A percentile compares a stretch with the other conserved stretches of the same genome.
phyloP scores from a whole-genome alignment of 2,329 filamentous ascomycete genomes.

The Colletotrichum chlorophyti region DNA sequence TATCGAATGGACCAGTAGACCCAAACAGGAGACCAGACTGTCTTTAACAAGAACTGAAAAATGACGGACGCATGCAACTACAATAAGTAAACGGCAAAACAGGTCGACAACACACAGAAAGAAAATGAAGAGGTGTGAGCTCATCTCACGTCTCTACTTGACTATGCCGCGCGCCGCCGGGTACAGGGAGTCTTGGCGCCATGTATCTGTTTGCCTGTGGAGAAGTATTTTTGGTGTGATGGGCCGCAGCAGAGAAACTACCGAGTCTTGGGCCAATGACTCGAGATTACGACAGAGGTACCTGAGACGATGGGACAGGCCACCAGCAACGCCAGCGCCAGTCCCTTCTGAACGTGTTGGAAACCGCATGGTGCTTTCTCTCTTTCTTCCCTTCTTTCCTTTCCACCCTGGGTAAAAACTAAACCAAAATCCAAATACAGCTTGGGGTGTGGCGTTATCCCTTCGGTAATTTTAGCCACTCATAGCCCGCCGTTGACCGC shows the following conservation, averaged over 20 bases:
- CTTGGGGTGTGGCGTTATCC: slow-evolving; percentile 22
- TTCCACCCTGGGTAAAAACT: no score
- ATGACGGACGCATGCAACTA: slow-evolving; percentile 27
- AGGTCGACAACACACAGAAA: neutral
- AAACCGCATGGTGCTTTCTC: no score
- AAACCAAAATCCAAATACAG: slow-evolving; percentile 15
- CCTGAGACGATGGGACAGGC: slow-evolving; percentile 4
- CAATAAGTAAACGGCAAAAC: neutral
- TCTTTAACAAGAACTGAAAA: slow-evolving; percentile 18
- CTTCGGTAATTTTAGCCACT: slow-evolving; percentile 9
- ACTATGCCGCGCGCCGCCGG: slow-evolving; percentile 4
- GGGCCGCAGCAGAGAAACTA: neutral
- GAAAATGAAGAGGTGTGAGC: slow-evolving; percentile 28
- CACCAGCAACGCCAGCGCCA: slow-evolving; percentile 11
- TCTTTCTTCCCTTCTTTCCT: no score
- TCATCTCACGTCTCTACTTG: slow-evolving; percentile 23
- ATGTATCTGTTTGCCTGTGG: neutral
- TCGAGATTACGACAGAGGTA: slow-evolving; percentile 6
- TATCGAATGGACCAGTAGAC: slow-evolving; percentile 25
- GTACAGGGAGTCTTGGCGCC: slow-evolving; percentile 15
- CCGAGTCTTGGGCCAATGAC: slow-evolving; percentile 5
- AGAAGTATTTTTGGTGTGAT: neutral
- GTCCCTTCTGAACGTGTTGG: slow-evolving; percentile 25
- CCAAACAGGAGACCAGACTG: slow-evolving; percentile 16
- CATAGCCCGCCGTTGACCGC: neutral